Conservation (phyloP, 2,329 filamentous ascomycete species). For the Colletotrichum zoysiae region DNA sequence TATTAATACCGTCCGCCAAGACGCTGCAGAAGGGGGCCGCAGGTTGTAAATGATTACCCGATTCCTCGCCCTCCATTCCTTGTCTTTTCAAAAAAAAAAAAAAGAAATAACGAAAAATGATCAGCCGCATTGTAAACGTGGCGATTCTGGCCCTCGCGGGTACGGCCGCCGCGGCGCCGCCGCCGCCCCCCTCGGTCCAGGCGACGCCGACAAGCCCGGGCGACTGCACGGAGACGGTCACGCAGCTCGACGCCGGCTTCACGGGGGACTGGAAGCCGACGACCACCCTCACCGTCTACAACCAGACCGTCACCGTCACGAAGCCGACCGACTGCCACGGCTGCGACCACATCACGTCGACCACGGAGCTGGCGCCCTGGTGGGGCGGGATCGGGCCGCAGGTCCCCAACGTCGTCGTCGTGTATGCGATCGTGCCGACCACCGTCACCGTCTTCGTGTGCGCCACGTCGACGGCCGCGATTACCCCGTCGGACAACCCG, state of each 20-base stretch:
- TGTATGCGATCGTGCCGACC: conserved; percentile 19
- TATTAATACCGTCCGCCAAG: conserved; percentile 4
- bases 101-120: neutral
- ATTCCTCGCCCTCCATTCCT: neutral
- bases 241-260: conserved; percentile 19
- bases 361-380: neutral
- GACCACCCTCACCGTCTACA: conserved; percentile 13
- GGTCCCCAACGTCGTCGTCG: conserved; percentile 6
- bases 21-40: too few species aligned
- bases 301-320: conserved; percentile 10
- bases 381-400: conserved; percentile 27
- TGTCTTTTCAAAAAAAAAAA: rapidly evolving
- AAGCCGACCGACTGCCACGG: conserved; percentile 26
- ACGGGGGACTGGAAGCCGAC: conserved; percentile 26
- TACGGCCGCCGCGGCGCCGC: neutral
- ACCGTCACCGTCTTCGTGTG: conserved; percentile 6
- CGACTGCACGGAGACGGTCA: conserved; percentile 19
- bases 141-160: neutral
- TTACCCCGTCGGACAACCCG: neutral
- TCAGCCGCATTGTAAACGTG: neutral
- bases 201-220: neutral
- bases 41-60: too few species aligned
- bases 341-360: conserved; percentile 11
- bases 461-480: conserved; percentile 14
- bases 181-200: neutral